Evolutionary conservation across 257 asterid species (phyloP).

Genomic region (Nicotiana benthamiana): DNA sequence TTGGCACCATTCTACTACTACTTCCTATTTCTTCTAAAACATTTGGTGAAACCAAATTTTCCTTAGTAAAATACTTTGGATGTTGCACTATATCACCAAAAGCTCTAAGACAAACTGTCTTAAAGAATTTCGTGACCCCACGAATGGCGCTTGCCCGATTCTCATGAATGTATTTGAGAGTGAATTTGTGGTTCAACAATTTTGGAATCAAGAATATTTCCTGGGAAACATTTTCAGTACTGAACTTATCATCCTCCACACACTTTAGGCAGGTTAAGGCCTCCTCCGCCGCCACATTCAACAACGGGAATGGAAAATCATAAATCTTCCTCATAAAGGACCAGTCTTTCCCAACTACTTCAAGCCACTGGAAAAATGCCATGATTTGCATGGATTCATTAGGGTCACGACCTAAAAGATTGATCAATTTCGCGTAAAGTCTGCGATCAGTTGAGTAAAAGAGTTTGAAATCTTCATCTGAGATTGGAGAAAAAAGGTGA

Average conservation of each 20-base stretch:
- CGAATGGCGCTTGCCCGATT: neutral
- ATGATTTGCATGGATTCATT: constrained; percentile 36
- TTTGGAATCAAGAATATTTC: constrained; percentile 1
- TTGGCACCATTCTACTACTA: neutral
- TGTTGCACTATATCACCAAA: constrained; percentile 32
- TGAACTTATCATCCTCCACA: constrained; percentile 18
- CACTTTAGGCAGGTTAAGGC: constrained; percentile 31
- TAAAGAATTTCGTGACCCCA: neutral
- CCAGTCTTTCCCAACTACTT: constrained; percentile 16
- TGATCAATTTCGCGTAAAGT: constrained; percentile 27
- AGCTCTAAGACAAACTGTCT: neutral
- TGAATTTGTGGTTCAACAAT: neutral
- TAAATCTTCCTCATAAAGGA: constrained; percentile 22
- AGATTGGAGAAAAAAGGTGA: constrained; percentile 23
- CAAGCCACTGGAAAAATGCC: constrained; percentile 62
- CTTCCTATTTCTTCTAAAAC: neutral
- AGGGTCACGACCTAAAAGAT: constrained; percentile 38
- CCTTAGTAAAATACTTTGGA: neutral
- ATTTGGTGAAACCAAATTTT: neutral
- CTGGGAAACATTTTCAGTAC: neutral
- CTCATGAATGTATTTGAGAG: neutral
- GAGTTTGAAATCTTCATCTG: constrained; percentile 38
- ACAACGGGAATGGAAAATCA: constrained; percentile 18
- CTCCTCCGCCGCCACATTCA: constrained; percentile 37
- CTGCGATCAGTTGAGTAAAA: constrained; percentile 48